Evolutionary conservation across 2,329 filamentous ascomycete species (phyloP), one percentile per base, ranked within the genome.

Genomic region (Byssochlamys sp.): DNA sequence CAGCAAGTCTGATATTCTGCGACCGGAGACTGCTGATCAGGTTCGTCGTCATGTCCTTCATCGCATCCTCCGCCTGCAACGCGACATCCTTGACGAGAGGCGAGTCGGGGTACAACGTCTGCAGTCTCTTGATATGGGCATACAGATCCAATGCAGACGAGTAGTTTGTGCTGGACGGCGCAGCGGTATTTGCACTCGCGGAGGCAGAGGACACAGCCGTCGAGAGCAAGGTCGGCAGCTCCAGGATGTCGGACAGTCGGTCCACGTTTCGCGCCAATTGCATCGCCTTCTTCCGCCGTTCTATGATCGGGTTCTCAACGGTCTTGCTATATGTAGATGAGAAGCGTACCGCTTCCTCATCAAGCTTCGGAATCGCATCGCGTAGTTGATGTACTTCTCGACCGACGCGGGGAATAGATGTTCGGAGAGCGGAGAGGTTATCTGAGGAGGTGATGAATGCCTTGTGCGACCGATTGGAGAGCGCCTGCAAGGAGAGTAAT

Each of bases 401-500:
- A 39, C 83, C 83, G 51, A 97, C 77, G 12, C 77, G 72, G 0
- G 90, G 89, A n/a, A 99, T 78, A 0, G 86, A 83, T n/a, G 80
- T 78, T 54, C 80, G 79, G 6, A 97, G 80, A 9, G 84, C 85
- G n/a, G 84, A 81, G 66, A 97, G 85, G 65, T 89, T 86, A 64
- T 85, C 82, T 25, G 89, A 86, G 3, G 92, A 94, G 55, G 86
- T 80, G 65, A 96, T 91, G 62, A 97, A 86, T 19, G 86, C 81
- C 69, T 87, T 89, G 73, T 96, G 87, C 0, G 91, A 96, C 64
- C 89, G 88, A 66, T 95, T 95, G 6, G 91, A 92, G 54, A 97
- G 84, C 0, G 85, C 83, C 71, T 99, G 94, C 1, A 97, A 81
- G 0, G 90, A 89, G 48, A 95, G 83, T 12, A 92, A 81, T 48